A percentile compares a stretch with the other conserved stretches of the same genome.
Conservation (phyloP, 169 alveolate genomes). For the Fabrea salina region DNA sequence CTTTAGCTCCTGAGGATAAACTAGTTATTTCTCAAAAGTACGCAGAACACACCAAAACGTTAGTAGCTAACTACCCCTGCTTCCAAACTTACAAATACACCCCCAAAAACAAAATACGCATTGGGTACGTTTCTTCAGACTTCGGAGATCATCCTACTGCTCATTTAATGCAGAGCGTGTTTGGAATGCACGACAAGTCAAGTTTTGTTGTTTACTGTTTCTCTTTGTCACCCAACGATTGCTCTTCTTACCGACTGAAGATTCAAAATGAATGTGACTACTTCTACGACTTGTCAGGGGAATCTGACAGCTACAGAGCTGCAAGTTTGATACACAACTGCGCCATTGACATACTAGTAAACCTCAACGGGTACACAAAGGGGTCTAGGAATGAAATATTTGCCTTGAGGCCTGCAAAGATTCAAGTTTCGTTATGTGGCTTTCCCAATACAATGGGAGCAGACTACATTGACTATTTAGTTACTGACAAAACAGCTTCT, state of each 20-base stretch:
- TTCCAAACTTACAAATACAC: conserved; percentile 6
- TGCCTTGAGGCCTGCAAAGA: conserved; percentile 44
- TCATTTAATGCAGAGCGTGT: conserved; percentile 43
- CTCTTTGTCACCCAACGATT: conserved; percentile 33
- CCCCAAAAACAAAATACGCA: conserved; percentile 30
- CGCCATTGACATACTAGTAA: conserved; percentile 42
- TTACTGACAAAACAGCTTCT: conserved; percentile 43
- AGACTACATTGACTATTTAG: conserved; percentile 41
- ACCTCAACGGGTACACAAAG: conserved; percentile 49
- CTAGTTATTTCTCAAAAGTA: conserved; percentile 32
- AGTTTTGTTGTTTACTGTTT: conserved; percentile 34
- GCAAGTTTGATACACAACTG: conserved; percentile 33
- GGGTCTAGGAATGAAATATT: conserved; percentile 48
- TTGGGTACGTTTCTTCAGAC: conserved; percentile 51
- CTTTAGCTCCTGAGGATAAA: conserved; percentile 39
- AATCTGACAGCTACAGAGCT: background rate
- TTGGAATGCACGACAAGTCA: conserved; percentile 37
- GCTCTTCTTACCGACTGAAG: conserved; percentile 37
- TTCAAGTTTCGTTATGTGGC: conserved; percentile 40
- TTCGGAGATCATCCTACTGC: conserved; percentile 50
- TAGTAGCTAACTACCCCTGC: background rate
- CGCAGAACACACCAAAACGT: conserved; percentile 32
- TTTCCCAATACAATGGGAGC: conserved; percentile 47
- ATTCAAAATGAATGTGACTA: conserved; percentile 35
- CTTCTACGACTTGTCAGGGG: conserved; percentile 32